Evolutionary conservation across 352 stramenopile species (phyloP).

Genomic region (Pythium chondricola): DNA sequence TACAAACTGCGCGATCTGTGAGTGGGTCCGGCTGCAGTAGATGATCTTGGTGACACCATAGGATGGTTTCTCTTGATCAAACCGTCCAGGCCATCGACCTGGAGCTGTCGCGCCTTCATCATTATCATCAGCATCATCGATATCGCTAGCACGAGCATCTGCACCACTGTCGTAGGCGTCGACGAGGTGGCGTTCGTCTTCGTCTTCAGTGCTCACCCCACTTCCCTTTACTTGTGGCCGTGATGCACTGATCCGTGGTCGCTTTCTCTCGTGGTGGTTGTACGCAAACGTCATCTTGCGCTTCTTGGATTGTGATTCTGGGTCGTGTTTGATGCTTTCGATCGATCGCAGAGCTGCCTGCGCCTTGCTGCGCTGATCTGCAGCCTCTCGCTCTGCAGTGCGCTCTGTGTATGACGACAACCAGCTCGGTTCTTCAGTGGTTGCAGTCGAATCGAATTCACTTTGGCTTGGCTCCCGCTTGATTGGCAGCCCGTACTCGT

Average conservation of each 20-base stretch:
- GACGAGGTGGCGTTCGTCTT: slow-evolving; percentile 58
- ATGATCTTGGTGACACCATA: slow-evolving; percentile 79
- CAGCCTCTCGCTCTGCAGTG: slow-evolving; percentile 30
- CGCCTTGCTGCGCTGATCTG: slow-evolving; percentile 36
- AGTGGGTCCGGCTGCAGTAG: slow-evolving; percentile 88
- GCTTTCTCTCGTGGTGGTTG: slow-evolving; percentile 55
- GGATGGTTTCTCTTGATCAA: slow-evolving; percentile 14
- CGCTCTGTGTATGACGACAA: slow-evolving; percentile 51
- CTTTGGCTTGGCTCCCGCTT: not conserved
- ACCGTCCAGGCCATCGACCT: slow-evolving; percentile 2
- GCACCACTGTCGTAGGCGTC: slow-evolving; percentile 66
- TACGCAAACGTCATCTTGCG: slow-evolving; percentile 62
- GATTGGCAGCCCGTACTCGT: slow-evolving; percentile 57
- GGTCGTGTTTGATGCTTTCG: slow-evolving; percentile 42
- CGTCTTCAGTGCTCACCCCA: slow-evolving; percentile 9
- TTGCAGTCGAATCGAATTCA: not conserved
- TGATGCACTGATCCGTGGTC: not conserved
- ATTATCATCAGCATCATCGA: slow-evolving; percentile 21
- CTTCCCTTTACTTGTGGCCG: slow-evolving; percentile 7
- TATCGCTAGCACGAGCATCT: slow-evolving; percentile 31
- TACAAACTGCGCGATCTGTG: slow-evolving; percentile 87
- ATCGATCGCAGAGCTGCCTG: slow-evolving; percentile 51
- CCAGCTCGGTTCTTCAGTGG: slow-evolving; percentile 43
- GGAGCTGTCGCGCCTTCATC: not conserved
- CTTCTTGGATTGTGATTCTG: slow-evolving; percentile 49